Evolutionary conservation across 148 eudicot species (phyloP), one percentile per base, ranked within the genome.

Genomic region (Vaccinium myrtillus): DNA sequence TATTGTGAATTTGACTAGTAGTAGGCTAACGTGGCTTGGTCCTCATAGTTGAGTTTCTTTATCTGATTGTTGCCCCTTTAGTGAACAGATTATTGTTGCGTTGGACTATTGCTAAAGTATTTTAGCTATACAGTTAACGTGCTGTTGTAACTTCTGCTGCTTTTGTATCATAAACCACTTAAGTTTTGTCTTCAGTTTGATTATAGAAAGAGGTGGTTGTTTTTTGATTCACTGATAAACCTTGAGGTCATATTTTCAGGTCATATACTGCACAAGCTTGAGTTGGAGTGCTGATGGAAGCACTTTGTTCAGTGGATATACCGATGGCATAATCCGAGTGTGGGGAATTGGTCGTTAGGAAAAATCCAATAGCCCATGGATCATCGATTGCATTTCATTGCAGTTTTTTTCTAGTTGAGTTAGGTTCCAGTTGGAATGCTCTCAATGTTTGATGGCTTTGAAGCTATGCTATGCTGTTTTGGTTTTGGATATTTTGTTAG

Each of bases 221-320:
- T 36, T 73, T 73, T 2, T 15, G 7, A 36, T 18, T 1, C 4
- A 0, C 77, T 16, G 39, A 69, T 69, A 27, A 39, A 39, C 50
- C 50, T 73, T 5, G 11, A 8, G 21, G 2, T 73, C 49, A 2
- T 36, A 6, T 73, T 32, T 73, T 32, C 49, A 73, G 77, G 77
- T 73, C 49, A 16, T 73, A 6, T 73, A 73, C 77, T 73, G 77
- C 50, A 73, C 77, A 36, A 73, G 77, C 77, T 73, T 73, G 77
- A 73, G 77, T 73, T 73, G 77, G 77, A 73, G 77, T 5, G 77
- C 49, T 73, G 77, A 73, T 73, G 77, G 77, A 73, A 73, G 77
- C 50, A 73, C 77, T 32, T 73, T 73, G 18, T 73, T 73, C 77
- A 73, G 77, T 73, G 77, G 77, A 73, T 73, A 73, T 8, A 73